These are phyloP conservation scores for Iris macrosiphon DNA, from an alignment of 106 monocot species.

Conservation along the genomic window DNA sequence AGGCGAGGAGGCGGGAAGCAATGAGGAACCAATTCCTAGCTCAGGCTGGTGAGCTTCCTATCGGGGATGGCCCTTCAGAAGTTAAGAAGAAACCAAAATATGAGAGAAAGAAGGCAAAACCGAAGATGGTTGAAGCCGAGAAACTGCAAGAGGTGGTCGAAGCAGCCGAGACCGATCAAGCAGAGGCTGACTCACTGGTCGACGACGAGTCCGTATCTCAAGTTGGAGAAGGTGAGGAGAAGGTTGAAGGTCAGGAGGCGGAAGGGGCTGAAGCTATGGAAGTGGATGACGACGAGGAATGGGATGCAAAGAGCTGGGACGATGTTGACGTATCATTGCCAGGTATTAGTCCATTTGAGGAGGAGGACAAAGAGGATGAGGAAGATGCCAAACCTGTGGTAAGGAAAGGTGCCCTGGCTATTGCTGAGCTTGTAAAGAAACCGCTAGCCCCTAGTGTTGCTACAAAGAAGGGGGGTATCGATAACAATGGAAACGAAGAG, in stretches of 20 bases:
- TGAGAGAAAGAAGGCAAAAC: constrained; percentile 35
- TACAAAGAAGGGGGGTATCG: constrained; percentile 16
- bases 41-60: constrained; percentile 18
- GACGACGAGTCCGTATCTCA: constrained; percentile 37
- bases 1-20: constrained; percentile 54
- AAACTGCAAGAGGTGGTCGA: constrained; percentile 12
- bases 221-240: constrained; percentile 39
- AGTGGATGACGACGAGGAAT: constrained; percentile 78
- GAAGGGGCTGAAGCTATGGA: constrained; percentile 41
- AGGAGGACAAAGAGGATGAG: constrained; percentile 59
- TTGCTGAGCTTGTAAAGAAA: constrained; percentile 33
- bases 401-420: constrained; percentile 22
- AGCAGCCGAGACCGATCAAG: constrained; percentile 17
- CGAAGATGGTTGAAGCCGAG: constrained; percentile 7
- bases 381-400: constrained; percentile 17
- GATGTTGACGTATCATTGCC: constrained; percentile 78
- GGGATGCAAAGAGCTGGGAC: constrained; percentile 99
- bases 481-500: constrained; percentile 20
- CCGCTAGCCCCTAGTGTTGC: constrained; percentile 11
- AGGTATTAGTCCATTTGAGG: constrained; percentile 53
- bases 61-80: constrained; percentile 28
- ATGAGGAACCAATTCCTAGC: constrained; percentile 75
- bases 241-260: constrained; percentile 30
- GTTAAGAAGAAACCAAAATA: constrained; percentile 77
- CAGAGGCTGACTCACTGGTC: constrained; percentile 27